Evolutionary conservation across 257 asterid species (phyloP).

Genomic region (Phtheirospermum japonicum): DNA sequence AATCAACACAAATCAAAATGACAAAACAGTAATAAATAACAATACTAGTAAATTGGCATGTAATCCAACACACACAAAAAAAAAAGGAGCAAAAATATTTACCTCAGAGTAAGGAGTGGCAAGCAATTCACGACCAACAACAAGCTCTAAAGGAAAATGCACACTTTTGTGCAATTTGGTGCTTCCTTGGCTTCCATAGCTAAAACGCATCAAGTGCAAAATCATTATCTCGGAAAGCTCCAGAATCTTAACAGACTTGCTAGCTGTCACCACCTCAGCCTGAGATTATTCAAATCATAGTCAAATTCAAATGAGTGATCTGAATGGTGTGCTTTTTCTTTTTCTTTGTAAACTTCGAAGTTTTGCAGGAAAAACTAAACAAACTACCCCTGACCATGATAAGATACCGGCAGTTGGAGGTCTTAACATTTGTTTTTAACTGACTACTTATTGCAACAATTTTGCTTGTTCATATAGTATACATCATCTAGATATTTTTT

Average conservation of each 20-base stretch:
- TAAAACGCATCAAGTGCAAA: conserved; percentile 82
- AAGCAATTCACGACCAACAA: conserved; percentile 64
- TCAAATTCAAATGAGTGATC: conserved; percentile 9
- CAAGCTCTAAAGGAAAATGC: conserved; percentile 73
- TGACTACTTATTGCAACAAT: neutral
- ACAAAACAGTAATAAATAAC: too few relatives aligned
- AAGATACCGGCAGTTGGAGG: conserved; percentile 14
- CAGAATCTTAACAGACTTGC: conserved; percentile 66
- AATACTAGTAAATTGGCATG: too few relatives aligned
- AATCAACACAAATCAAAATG: neutral
- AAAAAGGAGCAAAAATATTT: neutral
- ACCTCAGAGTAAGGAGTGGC: conserved; percentile 66
- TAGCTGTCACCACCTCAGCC: conserved; percentile 80
- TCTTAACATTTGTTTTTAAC: conserved; percentile 17
- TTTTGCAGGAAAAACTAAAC: conserved; percentile 11
- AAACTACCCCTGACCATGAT: conserved; percentile 17
- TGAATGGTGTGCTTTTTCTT: conserved; percentile 12
- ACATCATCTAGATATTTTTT: neutral
- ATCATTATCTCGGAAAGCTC: conserved; percentile 73
- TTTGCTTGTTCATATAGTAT: neutral
- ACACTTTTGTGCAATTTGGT: conserved; percentile 70
- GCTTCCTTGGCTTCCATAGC: conserved; percentile 77
- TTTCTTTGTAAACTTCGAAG: neutral
- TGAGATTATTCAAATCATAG: conserved; percentile 33
- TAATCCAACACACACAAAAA: too few relatives aligned